A percentile compares a stretch with the other conserved stretches of the same genome.
Conservation (phyloP, 305 asterid genomes). For the Fraxinus xanthoxyloides region DNA sequence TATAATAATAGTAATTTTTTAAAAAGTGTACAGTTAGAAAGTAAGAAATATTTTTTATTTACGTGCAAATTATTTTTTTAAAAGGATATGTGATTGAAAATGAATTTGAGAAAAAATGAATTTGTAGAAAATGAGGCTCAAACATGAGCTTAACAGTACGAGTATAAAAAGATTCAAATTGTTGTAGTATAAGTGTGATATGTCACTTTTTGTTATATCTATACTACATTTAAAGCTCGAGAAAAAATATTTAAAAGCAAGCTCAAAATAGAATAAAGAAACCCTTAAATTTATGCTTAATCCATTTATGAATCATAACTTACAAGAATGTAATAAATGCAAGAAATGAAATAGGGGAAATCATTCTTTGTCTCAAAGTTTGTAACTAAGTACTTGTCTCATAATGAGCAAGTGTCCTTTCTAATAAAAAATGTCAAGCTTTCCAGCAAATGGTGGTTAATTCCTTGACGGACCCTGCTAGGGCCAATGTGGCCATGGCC, state of each 20-base stretch:
- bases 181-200: neutral
- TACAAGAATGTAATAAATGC: neutral
- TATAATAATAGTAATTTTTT: no score
- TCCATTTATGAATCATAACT: neutral
- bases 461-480: neutral
- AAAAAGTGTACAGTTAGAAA: no score
- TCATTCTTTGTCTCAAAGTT: neutral
- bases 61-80: neutral
- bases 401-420: neutral
- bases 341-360: neutral
- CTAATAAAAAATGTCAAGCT: neutral
- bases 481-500: no score
- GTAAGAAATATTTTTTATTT: no score
- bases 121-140: neutral
- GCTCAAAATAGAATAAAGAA: neutral
- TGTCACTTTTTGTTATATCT: neutral
- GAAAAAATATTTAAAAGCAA: neutral
- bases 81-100: no score
- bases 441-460: neutral
- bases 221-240: neutral
- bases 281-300: neutral
- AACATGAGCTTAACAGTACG: neutral
- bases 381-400: neutral
- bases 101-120: no score
- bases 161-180: neutral